Evolutionary conservation across 2,329 filamentous ascomycete genomes (phyloP).

Genomic region (Paraphoma sp.): DNA sequence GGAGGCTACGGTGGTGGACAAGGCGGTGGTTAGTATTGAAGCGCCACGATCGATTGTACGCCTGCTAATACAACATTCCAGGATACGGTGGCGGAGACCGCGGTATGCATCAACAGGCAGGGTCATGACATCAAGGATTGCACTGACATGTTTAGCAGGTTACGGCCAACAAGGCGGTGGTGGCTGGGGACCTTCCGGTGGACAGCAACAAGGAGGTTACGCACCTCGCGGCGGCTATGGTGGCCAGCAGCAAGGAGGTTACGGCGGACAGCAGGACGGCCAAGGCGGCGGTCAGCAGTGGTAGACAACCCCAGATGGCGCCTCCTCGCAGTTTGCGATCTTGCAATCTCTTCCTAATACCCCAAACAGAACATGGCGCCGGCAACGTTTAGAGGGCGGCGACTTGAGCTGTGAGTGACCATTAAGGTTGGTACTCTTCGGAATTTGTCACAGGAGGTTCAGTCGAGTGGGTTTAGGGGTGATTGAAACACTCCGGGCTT

Average conservation of each 20-base stretch:
- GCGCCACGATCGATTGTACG: too few species aligned
- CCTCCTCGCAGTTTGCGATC: conserved; percentile 13
- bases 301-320: conserved; percentile 26
- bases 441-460: conserved; percentile 27
- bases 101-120: conserved; percentile 29
- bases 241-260: conserved; percentile 33
- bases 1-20: conserved; percentile 35
- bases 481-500: conserved; percentile 26
- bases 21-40: conserved; percentile 18
- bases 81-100: conserved; percentile 28
- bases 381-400: conserved; percentile 13
- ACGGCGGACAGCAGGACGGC: conserved; percentile 34
- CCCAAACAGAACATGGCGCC: conserved; percentile 7
- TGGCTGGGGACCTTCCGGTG: conserved; percentile 33
- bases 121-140: neutral
- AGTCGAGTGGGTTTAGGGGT: conserved; percentile 31
- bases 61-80: neutral
- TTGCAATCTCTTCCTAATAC: conserved; percentile 17
- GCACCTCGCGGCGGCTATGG: conserved; percentile 40
- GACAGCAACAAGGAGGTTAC: conserved; percentile 40
- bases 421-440: conserved; percentile 26
- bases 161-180: conserved; percentile 28
- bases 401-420: conserved; percentile 15
- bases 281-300: conserved; percentile 44
- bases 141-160: conserved; percentile 12